Base-by-base conservation (phyloP, 768 basidiomycete genomes). In the Leucocoprinus sp. region DNA sequence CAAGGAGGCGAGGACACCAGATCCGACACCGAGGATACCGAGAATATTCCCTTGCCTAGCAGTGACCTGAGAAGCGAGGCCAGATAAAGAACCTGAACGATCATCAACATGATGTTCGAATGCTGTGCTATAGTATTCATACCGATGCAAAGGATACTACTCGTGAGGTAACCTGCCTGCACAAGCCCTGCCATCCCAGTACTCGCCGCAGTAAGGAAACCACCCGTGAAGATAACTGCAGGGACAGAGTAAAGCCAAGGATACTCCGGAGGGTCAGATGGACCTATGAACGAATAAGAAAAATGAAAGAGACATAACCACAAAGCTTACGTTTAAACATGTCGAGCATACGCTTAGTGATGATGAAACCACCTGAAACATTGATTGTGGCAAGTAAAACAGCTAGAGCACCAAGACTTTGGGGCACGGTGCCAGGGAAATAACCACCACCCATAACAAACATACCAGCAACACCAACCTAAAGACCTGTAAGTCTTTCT, bases 361-460 rank as follows among this genome's bases (percentile, higher is more conserved):
- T 83, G 29, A 89, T 80, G 55, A 91, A 92, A 35, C 90, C 90
- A 42, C 90, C 90, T 27, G 84, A 78, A 43, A 93, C 88, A 56
- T 93, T 93, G 49, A 93, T 76, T 48, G 85, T 86, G 18, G 90
- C 90, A 24, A 93, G 66, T 41, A 93, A 74, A n/a, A 93, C 90
- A 11, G 89, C 86, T 11, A 82, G 49, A 2, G 90, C 86, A 48
- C 88, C 90, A 11, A 93, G 68, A 9, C 69, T 66, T 63, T 93
- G 89, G 40, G 90, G 82, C 50, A 88, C 66, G 0, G 90, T 91
- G 34, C 78, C 82, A 14, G 90, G 90, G 9, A 89, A 55, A 59
- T 82, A 87, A 2, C 89, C 84, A 26, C 90, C 90, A 35, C 90
- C 90, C 89, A 93, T 92, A 29, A 93, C 76, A 57, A 90, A 92